Percentiles rank a stretch among this genome's conserved stretches.
Conservation (phyloP, 306 rosid species). For the Crataegus laevigata region DNA sequence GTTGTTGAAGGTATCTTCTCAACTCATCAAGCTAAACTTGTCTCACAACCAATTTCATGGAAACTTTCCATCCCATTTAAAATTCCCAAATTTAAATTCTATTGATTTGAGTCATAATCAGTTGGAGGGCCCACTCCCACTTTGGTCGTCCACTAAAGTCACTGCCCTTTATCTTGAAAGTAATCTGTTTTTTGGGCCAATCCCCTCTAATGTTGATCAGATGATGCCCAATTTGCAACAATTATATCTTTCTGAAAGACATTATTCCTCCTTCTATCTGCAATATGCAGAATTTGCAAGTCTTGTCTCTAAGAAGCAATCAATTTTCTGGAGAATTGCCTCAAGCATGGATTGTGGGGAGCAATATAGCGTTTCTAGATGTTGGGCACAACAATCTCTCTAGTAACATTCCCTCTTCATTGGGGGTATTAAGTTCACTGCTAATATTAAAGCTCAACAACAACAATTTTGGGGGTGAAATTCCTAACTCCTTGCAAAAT, state of each 20-base stretch:
- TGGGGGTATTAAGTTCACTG: no score
- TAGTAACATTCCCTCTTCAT: no score
- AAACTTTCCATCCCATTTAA: not conserved
- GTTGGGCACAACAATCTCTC: no score
- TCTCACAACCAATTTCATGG: not conserved
- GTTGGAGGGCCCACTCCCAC: not conserved
- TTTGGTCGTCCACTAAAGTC: not conserved
- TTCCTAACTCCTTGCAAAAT: no score
- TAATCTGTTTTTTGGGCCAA: not conserved
- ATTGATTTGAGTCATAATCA: not conserved
- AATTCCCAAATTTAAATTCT: not conserved
- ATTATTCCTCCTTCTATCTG: no score
- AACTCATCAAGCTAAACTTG: fast-evolving
- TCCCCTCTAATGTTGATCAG: not conserved
- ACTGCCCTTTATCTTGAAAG: fast-evolving
- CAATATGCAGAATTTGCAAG: no score
- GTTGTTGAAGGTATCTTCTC: not conserved
- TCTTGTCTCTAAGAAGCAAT: no score
- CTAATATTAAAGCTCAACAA: no score
- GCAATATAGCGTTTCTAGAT: no score
- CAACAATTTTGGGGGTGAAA: no score
- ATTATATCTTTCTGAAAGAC: not conserved
- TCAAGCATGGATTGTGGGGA: no score
- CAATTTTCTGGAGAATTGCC: no score
- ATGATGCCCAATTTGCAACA: not conserved